Evolutionary conservation across 176 grass and related monocot genomes (phyloP).

Genomic region (Coix lacrymajobi): DNA sequence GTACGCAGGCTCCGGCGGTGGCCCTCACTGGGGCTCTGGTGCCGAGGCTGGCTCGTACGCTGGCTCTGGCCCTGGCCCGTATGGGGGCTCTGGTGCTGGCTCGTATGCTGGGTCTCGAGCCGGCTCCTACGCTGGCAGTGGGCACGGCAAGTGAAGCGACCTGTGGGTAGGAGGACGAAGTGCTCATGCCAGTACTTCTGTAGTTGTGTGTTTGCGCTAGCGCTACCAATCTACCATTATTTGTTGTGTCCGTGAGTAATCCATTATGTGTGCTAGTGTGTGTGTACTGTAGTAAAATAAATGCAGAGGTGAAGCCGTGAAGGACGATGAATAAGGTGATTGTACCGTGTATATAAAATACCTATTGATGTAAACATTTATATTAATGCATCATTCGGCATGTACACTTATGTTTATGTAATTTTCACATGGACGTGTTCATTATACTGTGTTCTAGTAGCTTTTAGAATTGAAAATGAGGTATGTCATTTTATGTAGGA

Average conservation of each 20-base stretch:
- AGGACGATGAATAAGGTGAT: constrained; percentile 7
- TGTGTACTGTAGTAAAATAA: constrained; percentile 21
- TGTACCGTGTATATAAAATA: background rate
- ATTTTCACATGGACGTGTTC: background rate
- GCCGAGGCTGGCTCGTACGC: background rate
- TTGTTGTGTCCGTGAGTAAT: background rate
- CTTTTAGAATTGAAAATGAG: background rate
- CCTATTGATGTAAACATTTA: background rate
- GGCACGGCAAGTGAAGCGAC: constrained; percentile 34
- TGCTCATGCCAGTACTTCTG: background rate
- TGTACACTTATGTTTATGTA: background rate
- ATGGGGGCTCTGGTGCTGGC: background rate
- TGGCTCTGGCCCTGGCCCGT: background rate
- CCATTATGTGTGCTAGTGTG: background rate
- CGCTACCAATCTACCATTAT: background rate
- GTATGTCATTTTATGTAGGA: background rate
- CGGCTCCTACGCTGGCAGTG: constrained; percentile 36
- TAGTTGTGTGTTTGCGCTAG: background rate
- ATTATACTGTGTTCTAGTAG: background rate
- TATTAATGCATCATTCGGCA: background rate
- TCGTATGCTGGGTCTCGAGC: constrained; percentile 33
- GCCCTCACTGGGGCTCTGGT: background rate
- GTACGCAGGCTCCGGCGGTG: background rate
- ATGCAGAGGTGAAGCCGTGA: background rate
- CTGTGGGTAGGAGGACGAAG: background rate